Conservation (phyloP, 1,284 basidiomycete species). For the Thelephora terrestris region DNA sequence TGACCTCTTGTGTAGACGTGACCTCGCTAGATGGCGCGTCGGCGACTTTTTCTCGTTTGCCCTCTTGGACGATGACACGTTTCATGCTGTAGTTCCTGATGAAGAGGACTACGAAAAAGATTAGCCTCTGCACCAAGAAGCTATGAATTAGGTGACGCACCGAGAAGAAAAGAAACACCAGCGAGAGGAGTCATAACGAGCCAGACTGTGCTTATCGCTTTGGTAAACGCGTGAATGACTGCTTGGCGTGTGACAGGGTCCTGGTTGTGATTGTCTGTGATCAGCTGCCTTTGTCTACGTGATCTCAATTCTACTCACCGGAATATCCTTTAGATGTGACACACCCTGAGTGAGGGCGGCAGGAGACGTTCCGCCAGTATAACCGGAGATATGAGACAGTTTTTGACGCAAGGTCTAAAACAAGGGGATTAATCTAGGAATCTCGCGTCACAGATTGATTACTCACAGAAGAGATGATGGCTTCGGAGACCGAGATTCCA, state of each 20-base stretch:
- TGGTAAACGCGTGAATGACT: constrained; percentile 61
- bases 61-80: constrained; percentile 39
- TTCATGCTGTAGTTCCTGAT: constrained; percentile 54
- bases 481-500: constrained; percentile 63
- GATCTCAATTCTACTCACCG: constrained; percentile 27
- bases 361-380: constrained; percentile 40
- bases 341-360: constrained; percentile 49
- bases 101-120: constrained; percentile 33
- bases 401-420: constrained; percentile 39
- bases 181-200: constrained; percentile 51
- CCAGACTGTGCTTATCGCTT: constrained; percentile 66
- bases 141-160: too few relatives aligned
- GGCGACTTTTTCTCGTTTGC: constrained; percentile 13
- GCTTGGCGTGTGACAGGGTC: constrained; percentile 35
- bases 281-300: constrained; percentile 3
- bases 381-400: constrained; percentile 35
- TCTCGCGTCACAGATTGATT: not conserved
- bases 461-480: constrained; percentile 54
- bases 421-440: not conserved
- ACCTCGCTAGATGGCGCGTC: too few relatives aligned
- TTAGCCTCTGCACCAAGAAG: not conserved
- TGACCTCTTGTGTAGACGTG: too few relatives aligned
- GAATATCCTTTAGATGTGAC: constrained; percentile 38
- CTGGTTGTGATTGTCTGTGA: constrained; percentile 19
- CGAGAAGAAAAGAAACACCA: constrained; percentile 34